Evolutionary conservation across 441 rosid genomes (phyloP).

Genomic region (Gossypium davidsonii): DNA sequence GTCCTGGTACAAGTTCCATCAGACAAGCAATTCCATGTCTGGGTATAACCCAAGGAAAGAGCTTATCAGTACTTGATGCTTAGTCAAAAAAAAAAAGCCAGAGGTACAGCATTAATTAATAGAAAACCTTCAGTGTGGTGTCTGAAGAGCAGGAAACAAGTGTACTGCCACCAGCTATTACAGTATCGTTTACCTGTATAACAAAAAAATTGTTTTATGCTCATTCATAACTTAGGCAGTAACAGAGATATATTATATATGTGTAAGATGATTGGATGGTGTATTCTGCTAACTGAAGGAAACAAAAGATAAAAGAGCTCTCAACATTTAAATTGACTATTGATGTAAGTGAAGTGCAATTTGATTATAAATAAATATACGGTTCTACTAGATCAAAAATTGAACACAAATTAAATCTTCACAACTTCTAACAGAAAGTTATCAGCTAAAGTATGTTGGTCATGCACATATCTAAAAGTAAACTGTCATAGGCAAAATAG

Average conservation of each 20-base stretch:
- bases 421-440: not conserved
- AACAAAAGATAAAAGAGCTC: not conserved
- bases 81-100: conserved; percentile 12
- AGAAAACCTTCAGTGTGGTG: conserved; percentile 82
- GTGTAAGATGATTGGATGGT: not conserved
- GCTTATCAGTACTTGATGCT: conserved; percentile 2
- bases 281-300: not conserved
- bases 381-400: not conserved
- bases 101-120: not conserved
- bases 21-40: conserved; percentile 91
- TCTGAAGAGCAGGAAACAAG: conserved; percentile 99
- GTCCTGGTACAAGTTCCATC: conserved; percentile 80
- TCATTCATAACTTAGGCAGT: not conserved
- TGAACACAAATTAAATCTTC: not conserved
- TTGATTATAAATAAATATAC: not conserved
- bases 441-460: not conserved
- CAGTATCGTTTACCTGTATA: conserved; percentile 84
- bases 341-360: not conserved
- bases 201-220: conserved; percentile 3
- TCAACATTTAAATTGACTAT: conserved; percentile 15
- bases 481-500: not conserved
- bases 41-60: conserved; percentile 19
- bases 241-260: not conserved
- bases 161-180: conserved; percentile 69
- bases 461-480: conserved; percentile 7